phyloP scores from a whole-genome alignment of 1,284 basidiomycete species.

The Trametes versicolor region DNA sequence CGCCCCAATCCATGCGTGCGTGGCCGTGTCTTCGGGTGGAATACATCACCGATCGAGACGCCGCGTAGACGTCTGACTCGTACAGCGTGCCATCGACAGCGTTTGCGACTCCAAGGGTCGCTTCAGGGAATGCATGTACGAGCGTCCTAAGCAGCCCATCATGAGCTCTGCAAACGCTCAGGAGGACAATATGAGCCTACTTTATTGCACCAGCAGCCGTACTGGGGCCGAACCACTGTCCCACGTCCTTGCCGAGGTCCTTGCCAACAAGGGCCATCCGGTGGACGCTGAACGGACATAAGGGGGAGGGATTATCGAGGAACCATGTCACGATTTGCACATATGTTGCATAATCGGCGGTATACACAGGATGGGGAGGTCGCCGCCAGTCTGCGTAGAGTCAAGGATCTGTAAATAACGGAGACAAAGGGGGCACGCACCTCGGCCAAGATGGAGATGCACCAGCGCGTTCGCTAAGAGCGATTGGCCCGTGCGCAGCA shows the following conservation, averaged over 20 bases:
- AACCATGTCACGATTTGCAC: conserved; percentile 95
- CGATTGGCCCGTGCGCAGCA: conserved; percentile 95
- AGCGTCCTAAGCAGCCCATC: conserved; percentile 62
- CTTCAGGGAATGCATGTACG: conserved; percentile 82
- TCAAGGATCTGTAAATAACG: conserved; percentile 6
- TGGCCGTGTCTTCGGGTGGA: conserved; percentile 47
- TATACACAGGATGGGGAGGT: conserved; percentile 67
- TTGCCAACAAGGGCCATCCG: conserved; percentile 96
- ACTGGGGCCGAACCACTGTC: conserved; percentile 98
- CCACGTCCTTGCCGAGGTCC: conserved; percentile 94
- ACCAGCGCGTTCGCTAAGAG: conserved; percentile 91
- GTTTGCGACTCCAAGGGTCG: conserved; percentile 84
- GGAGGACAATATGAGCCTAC: conserved; percentile 51
- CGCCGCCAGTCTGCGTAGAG: conserved; percentile 79
- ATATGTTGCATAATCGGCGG: conserved; percentile 76
- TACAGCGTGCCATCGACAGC: conserved; percentile 86
- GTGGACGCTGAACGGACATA: conserved; percentile 96
- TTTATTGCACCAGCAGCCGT: conserved; percentile 96
- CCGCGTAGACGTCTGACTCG: conserved; percentile 86
- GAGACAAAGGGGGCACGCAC: conserved; percentile 55
- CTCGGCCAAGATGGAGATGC: conserved; percentile 86
- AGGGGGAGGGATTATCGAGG: conserved; percentile 87
- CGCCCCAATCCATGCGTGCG: conserved; percentile 70
- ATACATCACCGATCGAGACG: conserved; percentile 64
- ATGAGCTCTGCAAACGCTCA: conserved; percentile 11